These are phyloP conservation scores for Dispira parvispora DNA, from an alignment of 192 early-diverging fungal species.

Conservation along the genomic window DNA sequence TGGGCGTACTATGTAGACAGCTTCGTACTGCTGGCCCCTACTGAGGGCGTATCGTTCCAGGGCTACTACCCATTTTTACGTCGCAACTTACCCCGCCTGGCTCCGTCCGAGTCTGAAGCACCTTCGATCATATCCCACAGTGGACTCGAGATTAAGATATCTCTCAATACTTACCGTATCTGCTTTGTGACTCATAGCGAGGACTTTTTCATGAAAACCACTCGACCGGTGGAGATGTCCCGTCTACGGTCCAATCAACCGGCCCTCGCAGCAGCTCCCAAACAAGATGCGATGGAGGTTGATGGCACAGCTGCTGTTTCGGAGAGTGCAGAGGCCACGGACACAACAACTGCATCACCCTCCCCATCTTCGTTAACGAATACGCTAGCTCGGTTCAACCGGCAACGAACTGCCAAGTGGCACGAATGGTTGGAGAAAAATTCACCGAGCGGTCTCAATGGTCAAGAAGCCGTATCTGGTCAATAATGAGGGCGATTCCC, in stretches of 20 bases:
- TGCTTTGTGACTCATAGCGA: conserved; percentile 92
- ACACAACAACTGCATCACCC: neutral
- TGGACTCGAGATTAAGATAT: conserved; percentile 91
- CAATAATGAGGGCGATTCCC: too few relatives aligned
- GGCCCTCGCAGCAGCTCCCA: neutral
- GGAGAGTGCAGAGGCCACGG: neutral
- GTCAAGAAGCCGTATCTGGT: too few relatives aligned
- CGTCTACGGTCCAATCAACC: neutral
- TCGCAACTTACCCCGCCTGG: conserved; percentile 24
- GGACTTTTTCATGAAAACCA: conserved; percentile 62
- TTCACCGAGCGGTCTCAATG: neutral
- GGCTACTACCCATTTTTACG: conserved; percentile 56
- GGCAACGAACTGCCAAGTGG: neutral
- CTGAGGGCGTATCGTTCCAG: conserved; percentile 49
- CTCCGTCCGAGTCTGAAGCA: conserved; percentile 11
- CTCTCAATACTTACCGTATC: conserved; percentile 93
- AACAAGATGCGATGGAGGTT: neutral
- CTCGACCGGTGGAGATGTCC: conserved; percentile 9
- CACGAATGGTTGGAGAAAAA: neutral
- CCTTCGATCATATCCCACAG: conserved; percentile 37
- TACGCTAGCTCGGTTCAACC: neutral
- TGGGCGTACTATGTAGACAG: conserved; percentile 93
- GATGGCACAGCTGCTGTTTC: neutral
- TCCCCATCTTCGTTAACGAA: neutral
- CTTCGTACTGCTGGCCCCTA: conserved; percentile 75